Evolutionary conservation across 768 basidiomycete genomes (phyloP).

Genomic region (Hericium rajendrae): DNA sequence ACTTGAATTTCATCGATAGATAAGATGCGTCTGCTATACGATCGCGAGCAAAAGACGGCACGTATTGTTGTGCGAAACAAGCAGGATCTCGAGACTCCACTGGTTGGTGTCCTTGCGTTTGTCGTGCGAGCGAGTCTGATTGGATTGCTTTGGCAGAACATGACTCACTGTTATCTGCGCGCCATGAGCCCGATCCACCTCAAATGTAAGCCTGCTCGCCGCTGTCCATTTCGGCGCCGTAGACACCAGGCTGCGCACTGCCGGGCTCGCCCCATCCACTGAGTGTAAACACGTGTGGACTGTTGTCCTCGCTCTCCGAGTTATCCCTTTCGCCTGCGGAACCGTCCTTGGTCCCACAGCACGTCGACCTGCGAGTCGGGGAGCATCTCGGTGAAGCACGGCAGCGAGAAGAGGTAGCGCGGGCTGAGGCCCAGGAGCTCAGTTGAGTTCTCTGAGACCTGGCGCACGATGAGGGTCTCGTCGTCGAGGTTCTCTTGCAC

Average conservation of each 20-base stretch:
- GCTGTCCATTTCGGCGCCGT: too few species aligned
- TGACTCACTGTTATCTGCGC: conserved; percentile 77
- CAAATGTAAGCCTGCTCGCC: conserved; percentile 21
- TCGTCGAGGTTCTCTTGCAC: conserved; percentile 37
- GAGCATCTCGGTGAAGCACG: too few species aligned
- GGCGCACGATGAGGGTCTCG: conserved; percentile 50
- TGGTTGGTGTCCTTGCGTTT: conserved; percentile 30
- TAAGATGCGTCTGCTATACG: conserved; percentile 70
- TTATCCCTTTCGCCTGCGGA: too few species aligned
- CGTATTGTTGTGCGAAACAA: conserved; percentile 54
- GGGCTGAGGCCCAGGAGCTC: conserved; percentile 71
- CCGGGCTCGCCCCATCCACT: too few species aligned
- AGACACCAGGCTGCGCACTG: too few species aligned
- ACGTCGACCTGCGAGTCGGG: too few species aligned
- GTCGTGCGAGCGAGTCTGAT: neutral
- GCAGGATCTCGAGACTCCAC: conserved; percentile 56
- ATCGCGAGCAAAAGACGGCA: conserved; percentile 63
- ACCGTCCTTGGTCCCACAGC: too few species aligned
- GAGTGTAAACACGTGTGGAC: too few species aligned
- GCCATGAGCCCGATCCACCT: conserved; percentile 58
- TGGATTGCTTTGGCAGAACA: conserved; percentile 35
- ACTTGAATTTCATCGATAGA: conserved; percentile 52
- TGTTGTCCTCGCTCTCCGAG: too few species aligned
- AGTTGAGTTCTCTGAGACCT: conserved; percentile 78
- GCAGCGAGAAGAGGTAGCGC: too few species aligned